Conservation (phyloP, 306 rosid species). For the Vigna reflexopilosa region DNA sequence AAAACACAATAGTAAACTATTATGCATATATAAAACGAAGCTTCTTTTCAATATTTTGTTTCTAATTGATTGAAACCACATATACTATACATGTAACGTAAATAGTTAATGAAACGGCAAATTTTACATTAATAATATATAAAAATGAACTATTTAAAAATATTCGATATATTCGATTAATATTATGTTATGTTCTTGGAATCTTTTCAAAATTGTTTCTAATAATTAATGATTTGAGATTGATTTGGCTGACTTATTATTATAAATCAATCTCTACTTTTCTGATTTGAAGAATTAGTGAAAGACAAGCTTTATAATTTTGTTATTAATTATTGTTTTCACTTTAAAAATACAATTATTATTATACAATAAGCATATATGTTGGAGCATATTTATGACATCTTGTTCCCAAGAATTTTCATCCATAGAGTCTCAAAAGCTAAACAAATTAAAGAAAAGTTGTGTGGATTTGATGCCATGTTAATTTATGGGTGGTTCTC, state of each 20-base stretch:
- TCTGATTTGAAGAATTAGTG: neutral
- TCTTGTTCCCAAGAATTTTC: neutral
- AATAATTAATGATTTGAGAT: neutral
- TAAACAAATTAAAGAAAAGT: neutral
- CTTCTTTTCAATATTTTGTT: too few species aligned
- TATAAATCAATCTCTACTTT: neutral
- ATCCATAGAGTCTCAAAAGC: neutral
- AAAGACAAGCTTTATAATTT: neutral
- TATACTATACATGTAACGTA: too few species aligned
- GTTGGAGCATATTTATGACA: neutral
- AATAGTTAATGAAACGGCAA: neutral
- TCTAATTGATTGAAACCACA: too few species aligned
- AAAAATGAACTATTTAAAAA: neutral
- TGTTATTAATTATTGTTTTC: neutral
- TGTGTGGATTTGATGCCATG: neutral
- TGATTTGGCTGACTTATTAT: neutral
- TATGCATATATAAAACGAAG: too few species aligned
- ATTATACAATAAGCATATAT: neutral
- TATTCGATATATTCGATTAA: neutral
- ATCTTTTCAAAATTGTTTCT: neutral
- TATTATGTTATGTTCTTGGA: neutral
- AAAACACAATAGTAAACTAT: too few species aligned
- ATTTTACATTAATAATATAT: neutral
- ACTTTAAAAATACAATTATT: neutral
- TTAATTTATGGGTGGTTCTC: neutral